Evolutionary conservation across 306 rosid species (phyloP), one percentile per base, ranked within the genome.

Genomic region (Mimosa bimucronata): DNA sequence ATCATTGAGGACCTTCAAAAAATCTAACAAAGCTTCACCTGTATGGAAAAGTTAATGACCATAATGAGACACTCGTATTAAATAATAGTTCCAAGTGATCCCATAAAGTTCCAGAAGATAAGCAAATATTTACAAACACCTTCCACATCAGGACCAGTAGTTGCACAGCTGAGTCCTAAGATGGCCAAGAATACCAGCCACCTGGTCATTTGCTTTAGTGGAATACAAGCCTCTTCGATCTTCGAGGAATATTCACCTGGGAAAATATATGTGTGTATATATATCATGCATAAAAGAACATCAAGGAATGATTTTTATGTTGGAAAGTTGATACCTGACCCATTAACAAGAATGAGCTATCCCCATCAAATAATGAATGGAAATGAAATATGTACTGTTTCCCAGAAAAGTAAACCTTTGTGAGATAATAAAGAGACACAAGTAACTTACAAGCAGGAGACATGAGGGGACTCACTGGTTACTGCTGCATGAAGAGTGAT

Each of bases 1-100:
- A 89, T 92, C 96, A 74, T 95, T 90, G 37, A 95, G 94, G n/a
- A 73, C 80, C 67, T 1, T 79, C 73, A 88, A 87, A 67, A 95
- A 74, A 77, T 87, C 92, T 44, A 83, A 38, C 85, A 95, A 79
- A 53, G 98, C 98, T 78, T 90, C 94, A 78, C 94, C 98, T 94
- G 90, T 25, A 80, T 60, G 76, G 75, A 69, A 61, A 61, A 38
- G 75, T 53, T 80, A 37, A n/a, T 11, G 30, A 78, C 29, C 26
- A 71, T 66, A 77, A 67, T 58, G n/a, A n/a, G n/a, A 69, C 57
- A 48, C 26, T 28, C 23, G 2, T 11, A 10, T 58, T 11, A 58
- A 58, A 11, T 26, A 60, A 5, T 11, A 60, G 66, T 31, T 25
- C 37, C 21, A 30, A 74, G 78, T 41, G 73, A 74, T 40, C 31